These are phyloP conservation scores for Ophiostoma tasmaniense DNA, from an alignment of 2,329 filamentous ascomycete genomes.

Conservation along the genomic window DNA sequence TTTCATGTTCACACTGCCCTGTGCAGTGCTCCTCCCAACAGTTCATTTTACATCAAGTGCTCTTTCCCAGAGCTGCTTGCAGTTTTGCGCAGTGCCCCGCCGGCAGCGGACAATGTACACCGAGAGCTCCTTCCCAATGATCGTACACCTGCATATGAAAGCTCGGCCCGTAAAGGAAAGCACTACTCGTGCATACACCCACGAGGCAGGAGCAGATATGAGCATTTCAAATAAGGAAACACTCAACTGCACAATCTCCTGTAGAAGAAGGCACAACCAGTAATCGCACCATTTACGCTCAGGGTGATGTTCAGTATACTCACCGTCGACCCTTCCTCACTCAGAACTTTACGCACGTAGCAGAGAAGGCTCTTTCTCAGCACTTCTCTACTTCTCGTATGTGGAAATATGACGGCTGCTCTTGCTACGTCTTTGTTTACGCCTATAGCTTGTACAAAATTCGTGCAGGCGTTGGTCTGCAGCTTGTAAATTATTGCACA, in stretches of 20 bases:
- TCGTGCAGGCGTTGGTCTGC: background rate
- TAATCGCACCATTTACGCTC: background rate
- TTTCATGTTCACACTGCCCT: too few species aligned
- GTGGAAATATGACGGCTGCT: background rate
- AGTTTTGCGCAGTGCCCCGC: too few species aligned
- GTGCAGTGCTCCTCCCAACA: too few species aligned
- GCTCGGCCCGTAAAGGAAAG: background rate
- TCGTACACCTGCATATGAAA: too few species aligned
- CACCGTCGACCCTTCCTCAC: background rate
- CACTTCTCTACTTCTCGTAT: background rate
- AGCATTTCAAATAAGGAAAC: background rate
- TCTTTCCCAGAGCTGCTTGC: too few species aligned
- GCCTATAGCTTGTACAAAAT: background rate
- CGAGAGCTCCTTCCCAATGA: too few species aligned
- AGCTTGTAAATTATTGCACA: background rate
- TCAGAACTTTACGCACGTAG: background rate
- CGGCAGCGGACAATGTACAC: too few species aligned
- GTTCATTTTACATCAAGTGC: too few species aligned
- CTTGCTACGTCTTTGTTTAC: background rate
- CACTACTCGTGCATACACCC: background rate
- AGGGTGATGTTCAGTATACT: background rate
- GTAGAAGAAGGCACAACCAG: background rate
- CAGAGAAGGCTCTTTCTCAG: background rate
- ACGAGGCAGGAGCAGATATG: background rate
- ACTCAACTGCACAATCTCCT: background rate